Base-by-base conservation (phyloP, 75 land plant genomes). In the Azolla pinnata region DNA sequence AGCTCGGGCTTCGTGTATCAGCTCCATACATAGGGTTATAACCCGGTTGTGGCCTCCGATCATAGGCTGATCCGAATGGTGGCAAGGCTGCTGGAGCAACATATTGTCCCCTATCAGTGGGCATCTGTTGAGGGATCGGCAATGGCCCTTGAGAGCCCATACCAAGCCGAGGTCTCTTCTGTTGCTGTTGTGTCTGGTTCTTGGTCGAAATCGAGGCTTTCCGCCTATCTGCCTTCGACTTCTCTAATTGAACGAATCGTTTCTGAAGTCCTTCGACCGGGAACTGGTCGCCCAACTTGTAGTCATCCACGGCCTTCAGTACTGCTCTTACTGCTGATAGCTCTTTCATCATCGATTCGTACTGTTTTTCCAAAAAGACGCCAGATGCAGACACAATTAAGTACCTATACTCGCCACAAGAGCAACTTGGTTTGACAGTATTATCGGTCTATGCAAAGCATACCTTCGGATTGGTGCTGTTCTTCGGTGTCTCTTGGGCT, bases 331-430 rank as follows among this genome's bases (percentile, higher is more conserved):
- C 23, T 0, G 80, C 78, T 67, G 61, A 32, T 0, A 71, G 21
- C 60, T 83, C 83, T 56, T 71, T 80, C 44, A 67, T 50, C 49
- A 49, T 51, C 31, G 77, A 79, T 1, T 71, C 70, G 66, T 83
- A 73, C 83, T 83, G 76, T 42, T 59, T 9, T 49, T 5, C 8
- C n/a, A 24, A 44, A 23, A 52, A 2, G 12, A 52, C 54, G 3
- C 12, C 27, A 52, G 54, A 2, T 23, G 2, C 8, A 25, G n/a
- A n/a, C n/a, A n/a, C n/a, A n/a, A n/a, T n/a, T n/a, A n/a, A n/a
- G n/a, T n/a, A 24, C 32, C 29, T 30, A 18, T 54, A 17, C 31
- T 18, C 4, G 27, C 29, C 21, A 51, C 31, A 54, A 4, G 27
- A 54, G 2, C 14, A 18, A 4, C 7, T 8, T 54, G 14, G 16